Percentiles rank a stretch among this genome's conserved stretches.
These are phyloP conservation scores for Neurospora sp. DNA, from an alignment of 495 filamentous ascomycete genomes.

Conservation along the genomic window DNA sequence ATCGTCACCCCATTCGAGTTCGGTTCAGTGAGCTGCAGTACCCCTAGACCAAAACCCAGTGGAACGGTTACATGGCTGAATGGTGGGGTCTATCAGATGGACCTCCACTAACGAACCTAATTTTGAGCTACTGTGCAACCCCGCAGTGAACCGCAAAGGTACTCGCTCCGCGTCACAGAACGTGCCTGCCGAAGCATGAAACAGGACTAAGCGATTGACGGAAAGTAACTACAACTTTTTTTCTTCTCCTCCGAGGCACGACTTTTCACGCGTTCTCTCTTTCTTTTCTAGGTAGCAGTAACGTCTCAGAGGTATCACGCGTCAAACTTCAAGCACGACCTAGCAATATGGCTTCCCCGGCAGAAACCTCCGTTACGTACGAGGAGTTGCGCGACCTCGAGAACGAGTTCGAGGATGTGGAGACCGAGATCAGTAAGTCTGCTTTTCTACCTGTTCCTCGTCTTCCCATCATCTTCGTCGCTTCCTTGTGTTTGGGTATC, in stretches of 20 bases:
- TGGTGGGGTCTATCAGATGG: not conserved
- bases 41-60: not conserved
- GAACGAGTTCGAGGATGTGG: slow-evolving; percentile 59
- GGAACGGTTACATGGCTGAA: not conserved
- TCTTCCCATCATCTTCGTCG: not conserved
- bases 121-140: not conserved
- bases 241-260: not conserved
- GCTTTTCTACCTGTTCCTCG: not conserved
- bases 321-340: not conserved
- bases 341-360: slow-evolving; percentile 12
- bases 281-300: not conserved
- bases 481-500: not conserved
- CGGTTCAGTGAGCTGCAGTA: not conserved
- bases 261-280: not conserved
- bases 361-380: slow-evolving; percentile 36
- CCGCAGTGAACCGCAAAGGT: not conserved
- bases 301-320: not conserved
- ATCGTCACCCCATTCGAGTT: not conserved
- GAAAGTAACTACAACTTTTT: not conserved
- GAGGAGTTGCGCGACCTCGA: slow-evolving; percentile 54
- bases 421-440: slow-evolving; percentile 57
- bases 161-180: not conserved
- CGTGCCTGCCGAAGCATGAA: not conserved
- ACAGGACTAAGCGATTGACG: not conserved
- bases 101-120: not conserved